A percentile compares a stretch with the other conserved stretches of the same genome.
Evolutionary conservation across 768 basidiomycete species (phyloP).

Genomic region (Rhizopogon roseolus): DNA sequence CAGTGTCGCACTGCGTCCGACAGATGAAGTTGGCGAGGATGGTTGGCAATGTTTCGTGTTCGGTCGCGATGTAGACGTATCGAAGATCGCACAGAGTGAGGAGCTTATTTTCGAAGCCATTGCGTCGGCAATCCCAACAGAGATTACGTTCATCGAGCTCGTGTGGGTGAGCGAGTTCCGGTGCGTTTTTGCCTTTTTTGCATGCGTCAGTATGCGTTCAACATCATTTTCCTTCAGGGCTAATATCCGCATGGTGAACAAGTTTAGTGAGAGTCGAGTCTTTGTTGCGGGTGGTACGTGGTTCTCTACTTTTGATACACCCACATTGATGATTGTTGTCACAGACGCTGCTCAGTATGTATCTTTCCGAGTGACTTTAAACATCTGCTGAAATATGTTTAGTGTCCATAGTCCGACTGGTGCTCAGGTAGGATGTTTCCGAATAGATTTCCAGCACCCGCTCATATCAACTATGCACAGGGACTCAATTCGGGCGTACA

Average conservation of each 20-base stretch:
- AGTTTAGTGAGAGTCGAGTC: slow-evolving; percentile 8
- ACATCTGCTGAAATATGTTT: background rate
- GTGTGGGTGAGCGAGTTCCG: slow-evolving; percentile 22
- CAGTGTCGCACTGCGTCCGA: slow-evolving; percentile 6
- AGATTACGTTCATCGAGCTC: slow-evolving; percentile 21
- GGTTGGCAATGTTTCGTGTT: slow-evolving; percentile 14
- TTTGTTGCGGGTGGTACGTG: slow-evolving; percentile 13
- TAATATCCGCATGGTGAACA: slow-evolving; percentile 10
- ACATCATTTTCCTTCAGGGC: background rate
- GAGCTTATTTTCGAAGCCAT: slow-evolving; percentile 26
- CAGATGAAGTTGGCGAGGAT: slow-evolving; percentile 15
- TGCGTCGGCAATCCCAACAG: slow-evolving; percentile 7
- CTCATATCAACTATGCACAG: slow-evolving; percentile 14
- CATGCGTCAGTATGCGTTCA: background rate
- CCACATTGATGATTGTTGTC: background rate
- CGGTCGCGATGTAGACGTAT: slow-evolving; percentile 6
- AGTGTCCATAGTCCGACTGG: slow-evolving; percentile 7
- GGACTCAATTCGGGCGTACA: slow-evolving; percentile 34
- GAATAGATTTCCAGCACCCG: background rate
- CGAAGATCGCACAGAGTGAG: slow-evolving; percentile 12
- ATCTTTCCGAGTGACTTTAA: too few species aligned
- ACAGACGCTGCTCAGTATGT: slow-evolving; percentile 10
- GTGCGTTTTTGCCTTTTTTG: slow-evolving; percentile 11
- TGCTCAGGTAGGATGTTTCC: too few species aligned
- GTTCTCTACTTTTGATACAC: background rate